Base-by-base conservation (phyloP, 2,329 filamentous ascomycete species). In the Stenocarpella maydis region DNA sequence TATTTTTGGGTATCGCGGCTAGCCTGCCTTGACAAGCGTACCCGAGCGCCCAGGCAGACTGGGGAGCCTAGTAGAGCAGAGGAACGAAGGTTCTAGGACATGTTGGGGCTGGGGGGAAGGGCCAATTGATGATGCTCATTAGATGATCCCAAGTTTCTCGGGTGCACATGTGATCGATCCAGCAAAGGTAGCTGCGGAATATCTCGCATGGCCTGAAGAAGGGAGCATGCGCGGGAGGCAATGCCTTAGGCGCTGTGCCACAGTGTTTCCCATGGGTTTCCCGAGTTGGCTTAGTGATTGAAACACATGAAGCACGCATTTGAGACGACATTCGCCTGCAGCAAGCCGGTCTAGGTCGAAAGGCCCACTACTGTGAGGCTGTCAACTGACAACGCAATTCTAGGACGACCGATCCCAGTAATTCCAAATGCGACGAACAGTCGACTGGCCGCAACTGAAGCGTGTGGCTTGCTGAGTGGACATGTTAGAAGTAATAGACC, bases 251-350 rank as follows among this genome's bases (percentile, higher is more conserved):
- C 28, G 21, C 12, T 37, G 58, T 34, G 31, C 31, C 9, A 34
- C n/a, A n/a, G n/a, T 49, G 58, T 63, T 63, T 63, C 58, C 49
- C 58, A 63, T 63, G 43, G 28, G n/a, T 63, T 63, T 63, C 58
- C 43, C 5, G 17, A 49, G 49, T 41, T n/a, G 43, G 58, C 3
- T 19, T 63, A 63, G 58, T 47, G 12, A 47, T 49, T 17, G 43
- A 63, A 63, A 63, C 58, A 63, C 58, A 63, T 63, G 58, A 63
- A 63, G 58, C 58, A 63, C 58, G n/a, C 26, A 63, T 63, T 63
- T 49, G 43, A 63, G 58, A 63, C 58, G 58, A 63, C n/a, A 24
- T 4, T 49, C 53, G 12, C 26, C 41, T 63, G 58, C 43, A 19
- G 43, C 58, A 63, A 19, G 21, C 49, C 58, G 58, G 28, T 63